phyloP scores from a whole-genome alignment of 371 early-diverging fungal species.

The Blakeslea trispora region DNA sequence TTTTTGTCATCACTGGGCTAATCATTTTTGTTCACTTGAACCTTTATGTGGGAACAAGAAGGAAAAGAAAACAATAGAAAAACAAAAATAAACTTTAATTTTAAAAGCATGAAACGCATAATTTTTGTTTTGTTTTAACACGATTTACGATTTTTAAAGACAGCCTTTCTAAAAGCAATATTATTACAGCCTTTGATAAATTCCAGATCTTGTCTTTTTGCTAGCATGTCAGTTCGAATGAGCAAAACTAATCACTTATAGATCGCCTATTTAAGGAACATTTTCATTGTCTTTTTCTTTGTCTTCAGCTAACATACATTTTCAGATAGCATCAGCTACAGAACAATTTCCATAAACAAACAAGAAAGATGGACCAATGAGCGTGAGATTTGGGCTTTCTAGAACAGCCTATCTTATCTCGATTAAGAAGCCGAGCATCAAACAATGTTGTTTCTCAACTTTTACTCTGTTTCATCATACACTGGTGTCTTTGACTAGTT shows the following conservation, averaged over 20 bases:
- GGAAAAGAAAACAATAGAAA: background rate
- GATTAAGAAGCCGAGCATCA: too few species aligned
- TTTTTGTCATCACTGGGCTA: background rate
- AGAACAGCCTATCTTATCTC: constrained; percentile 53
- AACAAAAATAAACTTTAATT: background rate
- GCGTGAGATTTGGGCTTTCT: constrained; percentile 47
- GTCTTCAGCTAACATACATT: constrained; percentile 45
- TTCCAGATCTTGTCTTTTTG: constrained; percentile 35
- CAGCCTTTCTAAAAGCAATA: constrained; percentile 26
- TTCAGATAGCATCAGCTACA: constrained; percentile 52
- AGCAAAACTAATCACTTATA: constrained; percentile 79
- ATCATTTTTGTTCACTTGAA: background rate
- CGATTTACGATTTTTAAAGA: constrained; percentile 14
- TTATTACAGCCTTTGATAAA: constrained; percentile 38
- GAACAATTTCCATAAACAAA: constrained; percentile 68
- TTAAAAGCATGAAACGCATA: constrained; percentile 2
- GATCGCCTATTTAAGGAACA: constrained; percentile 52
- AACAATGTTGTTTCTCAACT: too few species aligned
- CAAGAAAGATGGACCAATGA: constrained; percentile 69
- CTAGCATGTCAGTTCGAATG: constrained; percentile 64
- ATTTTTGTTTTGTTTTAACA: background rate
- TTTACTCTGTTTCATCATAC: too few species aligned
- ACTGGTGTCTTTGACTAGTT: too few species aligned
- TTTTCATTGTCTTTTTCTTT: constrained; percentile 35
- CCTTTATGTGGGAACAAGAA: background rate